A percentile compares a stretch with the other conserved stretches of the same genome.
Evolutionary conservation across 768 basidiomycete species (phyloP).

Genomic region (Tulasnella calospora): DNA sequence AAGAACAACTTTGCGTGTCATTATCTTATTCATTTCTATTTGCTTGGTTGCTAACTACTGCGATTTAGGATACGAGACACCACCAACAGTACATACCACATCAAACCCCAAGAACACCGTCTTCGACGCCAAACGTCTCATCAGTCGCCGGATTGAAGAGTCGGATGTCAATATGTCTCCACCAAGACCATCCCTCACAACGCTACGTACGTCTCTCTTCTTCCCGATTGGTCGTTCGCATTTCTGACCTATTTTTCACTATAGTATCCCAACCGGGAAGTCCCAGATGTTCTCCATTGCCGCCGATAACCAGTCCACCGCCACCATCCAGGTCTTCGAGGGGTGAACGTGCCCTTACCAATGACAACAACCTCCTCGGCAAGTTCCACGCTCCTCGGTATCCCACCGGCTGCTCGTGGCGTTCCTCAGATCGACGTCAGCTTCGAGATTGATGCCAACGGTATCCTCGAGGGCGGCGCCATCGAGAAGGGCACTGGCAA

Average conservation of each 20-base stretch:
- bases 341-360: slow-evolving; percentile 65
- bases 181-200: slow-evolving; percentile 88
- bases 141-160: too few relatives aligned
- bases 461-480: slow-evolving; percentile 86
- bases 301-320: slow-evolving; percentile 86
- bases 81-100: too few relatives aligned
- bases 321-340: slow-evolving; percentile 43
- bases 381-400: slow-evolving; percentile 90
- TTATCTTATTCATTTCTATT: too few relatives aligned
- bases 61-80: too few relatives aligned
- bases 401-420: slow-evolving; percentile 92
- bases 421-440: slow-evolving; percentile 95
- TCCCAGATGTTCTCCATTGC: slow-evolving; percentile 87
- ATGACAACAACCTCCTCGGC: slow-evolving; percentile 97
- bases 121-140: too few relatives aligned
- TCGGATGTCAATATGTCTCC: slow-evolving; percentile 58
- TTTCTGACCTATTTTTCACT: background rate
- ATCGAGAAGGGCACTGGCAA: slow-evolving; percentile 92
- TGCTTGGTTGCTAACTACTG: too few relatives aligned
- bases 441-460: slow-evolving; percentile 76
- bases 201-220: slow-evolving; percentile 54
- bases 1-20: too few relatives aligned
- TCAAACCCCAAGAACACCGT: too few relatives aligned
- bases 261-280: slow-evolving; percentile 85
- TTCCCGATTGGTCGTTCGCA: background rate